Percentiles rank a stretch among this genome's conserved stretches.
Evolutionary conservation across 176 grass and related monocot genomes (phyloP).

Genomic region (Stipa capillata): DNA sequence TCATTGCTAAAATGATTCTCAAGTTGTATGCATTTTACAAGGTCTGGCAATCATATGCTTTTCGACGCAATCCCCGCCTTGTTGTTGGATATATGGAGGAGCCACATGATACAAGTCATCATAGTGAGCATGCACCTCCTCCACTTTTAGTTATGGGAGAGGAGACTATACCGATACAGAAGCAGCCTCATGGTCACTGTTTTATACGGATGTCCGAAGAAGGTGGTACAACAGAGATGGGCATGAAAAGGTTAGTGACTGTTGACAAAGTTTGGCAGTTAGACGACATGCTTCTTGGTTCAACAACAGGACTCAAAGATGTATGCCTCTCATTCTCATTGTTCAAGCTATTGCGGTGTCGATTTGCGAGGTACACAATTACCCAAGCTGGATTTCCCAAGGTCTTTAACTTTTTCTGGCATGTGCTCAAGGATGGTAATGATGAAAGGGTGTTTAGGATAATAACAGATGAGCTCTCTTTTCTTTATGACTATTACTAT

Average conservation of each 20-base stretch:
- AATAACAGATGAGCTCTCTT: not conserved
- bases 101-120: not conserved
- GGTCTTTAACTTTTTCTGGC: not conserved
- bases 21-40: not conserved
- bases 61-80: not conserved
- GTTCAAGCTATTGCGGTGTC: not conserved
- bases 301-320: not conserved
- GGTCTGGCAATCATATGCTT: not conserved
- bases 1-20: not conserved
- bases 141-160: not conserved
- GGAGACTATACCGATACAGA: not conserved
- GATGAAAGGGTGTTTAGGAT: not conserved
- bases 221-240: not conserved
- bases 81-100: not conserved
- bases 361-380: not conserved
- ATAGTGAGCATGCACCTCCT: not conserved
- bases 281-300: not conserved
- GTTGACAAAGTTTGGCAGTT: not conserved
- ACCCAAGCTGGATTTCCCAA: not conserved
- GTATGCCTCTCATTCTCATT: not conserved
- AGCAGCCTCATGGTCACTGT: not conserved
- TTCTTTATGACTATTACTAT: slow-evolving; percentile 8
- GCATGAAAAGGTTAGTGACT: not conserved
- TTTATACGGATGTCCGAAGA: not conserved
- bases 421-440: not conserved